Conservation (phyloP, 768 basidiomycete genomes). For the Rhodotorula graminis region DNA sequence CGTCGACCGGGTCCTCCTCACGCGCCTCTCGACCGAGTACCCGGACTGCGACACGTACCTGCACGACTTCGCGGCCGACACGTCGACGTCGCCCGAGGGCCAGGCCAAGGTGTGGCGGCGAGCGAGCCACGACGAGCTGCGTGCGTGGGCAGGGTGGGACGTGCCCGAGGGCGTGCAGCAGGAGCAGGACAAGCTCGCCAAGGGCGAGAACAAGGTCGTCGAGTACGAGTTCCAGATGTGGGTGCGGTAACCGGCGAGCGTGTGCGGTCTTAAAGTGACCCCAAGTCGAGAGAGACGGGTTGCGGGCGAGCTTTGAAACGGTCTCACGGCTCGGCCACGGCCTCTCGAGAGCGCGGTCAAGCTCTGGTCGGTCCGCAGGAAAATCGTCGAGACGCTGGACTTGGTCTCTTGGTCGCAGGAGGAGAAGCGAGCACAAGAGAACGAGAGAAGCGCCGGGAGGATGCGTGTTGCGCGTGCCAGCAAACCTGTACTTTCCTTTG, state of each 20-base stretch:
- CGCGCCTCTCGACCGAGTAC: conserved; percentile 67
- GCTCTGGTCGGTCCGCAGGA: too few relatives aligned
- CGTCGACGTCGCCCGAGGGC: conserved; percentile 51
- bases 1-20: conserved; percentile 80
- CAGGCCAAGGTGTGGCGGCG: conserved; percentile 36
- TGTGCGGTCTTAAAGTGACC: too few relatives aligned
- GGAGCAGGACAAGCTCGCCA: conserved; percentile 66
- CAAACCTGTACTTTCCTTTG: neutral
- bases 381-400: too few relatives aligned
- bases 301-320: too few relatives aligned
- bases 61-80: conserved; percentile 56
- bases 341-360: too few relatives aligned
- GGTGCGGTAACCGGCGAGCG: conserved; percentile 44
- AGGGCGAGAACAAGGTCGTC: conserved; percentile 66
- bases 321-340: too few relatives aligned
- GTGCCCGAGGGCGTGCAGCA: conserved; percentile 65
- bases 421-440: too few relatives aligned
- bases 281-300: too few relatives aligned
- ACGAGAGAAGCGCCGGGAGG: neutral
- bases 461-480: too few relatives aligned
- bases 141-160: conserved; percentile 72
- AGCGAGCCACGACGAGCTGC: conserved; percentile 61
- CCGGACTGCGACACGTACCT: conserved; percentile 85
- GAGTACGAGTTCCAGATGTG: conserved; percentile 96
- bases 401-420: too few relatives aligned